These are phyloP conservation scores for Exophiala sideris DNA, from an alignment of 2,329 filamentous ascomycete genomes.

Conservation along the genomic window DNA sequence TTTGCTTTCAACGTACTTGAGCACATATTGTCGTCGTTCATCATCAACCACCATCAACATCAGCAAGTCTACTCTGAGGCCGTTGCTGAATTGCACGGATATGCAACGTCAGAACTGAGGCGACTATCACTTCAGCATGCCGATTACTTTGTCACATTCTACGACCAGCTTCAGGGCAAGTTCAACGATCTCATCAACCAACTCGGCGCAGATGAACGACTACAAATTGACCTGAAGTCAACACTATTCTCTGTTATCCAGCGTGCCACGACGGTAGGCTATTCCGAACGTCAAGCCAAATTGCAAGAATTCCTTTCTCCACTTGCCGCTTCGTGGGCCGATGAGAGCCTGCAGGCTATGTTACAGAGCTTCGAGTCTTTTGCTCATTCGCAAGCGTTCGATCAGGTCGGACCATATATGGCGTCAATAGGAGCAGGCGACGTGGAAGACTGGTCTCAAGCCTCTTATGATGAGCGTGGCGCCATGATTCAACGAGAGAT, in stretches of 20 bases:
- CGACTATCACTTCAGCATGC: conserved; percentile 86
- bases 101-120: conserved; percentile 84
- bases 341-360: conserved; percentile 63
- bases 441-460: conserved; percentile 76
- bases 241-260: conserved; percentile 96
- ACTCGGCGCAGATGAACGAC: conserved; percentile 72
- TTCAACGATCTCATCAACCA: conserved; percentile 76
- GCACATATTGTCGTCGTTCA: conserved; percentile 80
- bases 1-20: conserved; percentile 90
- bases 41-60: conserved; percentile 67
- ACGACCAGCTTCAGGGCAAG: conserved; percentile 78
- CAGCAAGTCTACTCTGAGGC: conserved; percentile 72
- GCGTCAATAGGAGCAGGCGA: conserved; percentile 68
- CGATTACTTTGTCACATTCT: conserved; percentile 82
- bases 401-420: conserved; percentile 77
- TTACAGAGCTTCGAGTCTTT: conserved; percentile 76
- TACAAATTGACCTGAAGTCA: conserved; percentile 79
- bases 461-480: conserved; percentile 74
- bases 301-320: conserved; percentile 77
- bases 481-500: conserved; percentile 74
- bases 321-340: conserved; percentile 75
- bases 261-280: conserved; percentile 72
- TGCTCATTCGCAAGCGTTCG: conserved; percentile 73
- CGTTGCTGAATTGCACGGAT: conserved; percentile 80
- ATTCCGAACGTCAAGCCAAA: conserved; percentile 65